Evolutionary conservation across 768 basidiomycete genomes (phyloP), one percentile per base, ranked within the genome.

Genomic region (Rhizopogon vulgaris): DNA sequence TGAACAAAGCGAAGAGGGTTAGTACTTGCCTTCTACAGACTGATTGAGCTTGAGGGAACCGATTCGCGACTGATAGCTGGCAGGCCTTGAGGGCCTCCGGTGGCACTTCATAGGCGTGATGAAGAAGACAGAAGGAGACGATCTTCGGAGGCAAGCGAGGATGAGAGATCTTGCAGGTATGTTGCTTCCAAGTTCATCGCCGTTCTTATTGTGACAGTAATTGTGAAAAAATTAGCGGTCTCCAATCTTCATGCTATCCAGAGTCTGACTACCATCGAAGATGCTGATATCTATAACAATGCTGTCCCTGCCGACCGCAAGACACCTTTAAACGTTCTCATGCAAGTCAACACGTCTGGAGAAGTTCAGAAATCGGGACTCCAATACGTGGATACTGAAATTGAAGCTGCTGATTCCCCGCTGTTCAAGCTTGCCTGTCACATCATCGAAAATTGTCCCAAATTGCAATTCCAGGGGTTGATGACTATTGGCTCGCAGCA

Each of bases 341-440:
- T 99, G 34, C 96, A 98, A 67, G 78, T 98, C 63, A 99, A 99
- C 69, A 98, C 95, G 6, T 97, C 94, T 0, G 83, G 83, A n/a
- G 96, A 98, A 64, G 84, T 82, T 49, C 75, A 78, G 14, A 99
- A 99, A 69, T 93, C 94, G 0, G 96, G 96, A 1, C 70, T 97
- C 2, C 60, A 79, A 15, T 83, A 88, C 3, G 74, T 92, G 11
- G 52, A 69, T 7, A 62, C 71, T 12, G 58, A 60, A 12, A 60
- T 68, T 7, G 53, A 68, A 12, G 64, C 63, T 4, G 28, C 52
- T 15, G 62, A 67, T 8, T 72, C 76, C 3, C 88, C 88, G 24
- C 72, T 91, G 30, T 67, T 76, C 39, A 72, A 76, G 40, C 78
- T 97, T 18, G 93, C 89, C 3, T 71, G 66, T 49, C 80, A 89